Percentiles rank a stretch among this genome's conserved stretches.
phyloP scores from a whole-genome alignment of 352 stramenopile genomes.

The Globisporangium cylindrosporum region DNA sequence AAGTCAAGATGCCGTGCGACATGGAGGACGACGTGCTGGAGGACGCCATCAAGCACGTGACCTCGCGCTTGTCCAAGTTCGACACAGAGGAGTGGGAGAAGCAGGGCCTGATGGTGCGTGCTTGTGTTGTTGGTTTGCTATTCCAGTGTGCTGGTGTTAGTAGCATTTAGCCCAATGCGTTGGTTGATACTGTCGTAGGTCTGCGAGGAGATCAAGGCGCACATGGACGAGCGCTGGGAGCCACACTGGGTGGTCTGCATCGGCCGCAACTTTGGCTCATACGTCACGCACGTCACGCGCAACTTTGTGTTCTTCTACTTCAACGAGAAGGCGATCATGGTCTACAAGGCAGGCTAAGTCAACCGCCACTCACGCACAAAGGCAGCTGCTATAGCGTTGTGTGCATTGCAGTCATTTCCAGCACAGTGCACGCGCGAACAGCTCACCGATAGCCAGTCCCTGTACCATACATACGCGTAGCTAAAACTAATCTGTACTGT shows the following conservation, averaged over 20 bases:
- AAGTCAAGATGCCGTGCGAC: slow-evolving; percentile 86
- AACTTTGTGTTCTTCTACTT: slow-evolving; percentile 93
- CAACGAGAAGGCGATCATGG: slow-evolving; percentile 84
- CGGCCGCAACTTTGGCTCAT: slow-evolving; percentile 91
- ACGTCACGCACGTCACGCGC: slow-evolving; percentile 91
- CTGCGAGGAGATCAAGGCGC: slow-evolving; percentile 78
- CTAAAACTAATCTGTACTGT: no score
- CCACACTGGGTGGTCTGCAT: slow-evolving; percentile 87
- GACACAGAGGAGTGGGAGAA: slow-evolving; percentile 88
- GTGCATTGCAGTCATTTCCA: neutral
- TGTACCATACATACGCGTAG: no score
- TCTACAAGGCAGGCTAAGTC: slow-evolving; percentile 81
- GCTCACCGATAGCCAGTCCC: no score
- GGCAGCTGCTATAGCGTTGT: neutral
- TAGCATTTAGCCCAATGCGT: neutral
- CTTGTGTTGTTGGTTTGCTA: neutral
- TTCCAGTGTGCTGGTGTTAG: neutral
- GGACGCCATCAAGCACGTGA: slow-evolving; percentile 80
- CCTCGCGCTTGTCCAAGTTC: slow-evolving; percentile 48
- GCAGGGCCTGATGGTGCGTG: slow-evolving; percentile 54
- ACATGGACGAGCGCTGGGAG: slow-evolving; percentile 76
- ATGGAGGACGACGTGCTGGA: slow-evolving; percentile 89
- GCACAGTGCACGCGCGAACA: neutral
- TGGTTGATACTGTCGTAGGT: slow-evolving; percentile 29
- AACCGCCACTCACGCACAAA: neutral